These are phyloP conservation scores for Lithocarpus polystachyus DNA, from an alignment of 306 rosid species.

Conservation along the genomic window DNA sequence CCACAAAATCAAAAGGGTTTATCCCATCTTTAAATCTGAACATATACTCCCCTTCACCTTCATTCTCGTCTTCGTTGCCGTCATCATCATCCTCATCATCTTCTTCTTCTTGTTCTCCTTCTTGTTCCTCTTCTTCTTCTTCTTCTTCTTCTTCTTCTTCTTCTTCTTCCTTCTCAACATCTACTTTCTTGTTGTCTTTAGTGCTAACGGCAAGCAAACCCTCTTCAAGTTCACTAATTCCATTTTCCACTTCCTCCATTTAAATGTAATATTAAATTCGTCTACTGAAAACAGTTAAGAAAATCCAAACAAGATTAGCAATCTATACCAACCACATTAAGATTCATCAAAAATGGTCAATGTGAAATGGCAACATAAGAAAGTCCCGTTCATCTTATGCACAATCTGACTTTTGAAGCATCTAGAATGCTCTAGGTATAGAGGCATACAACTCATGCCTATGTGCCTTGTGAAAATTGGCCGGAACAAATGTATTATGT, in stretches of 20 bases:
- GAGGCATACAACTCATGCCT: too few relatives aligned
- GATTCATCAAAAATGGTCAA: too few relatives aligned
- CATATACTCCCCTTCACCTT: conserved; percentile 44
- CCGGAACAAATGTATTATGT: too few relatives aligned
- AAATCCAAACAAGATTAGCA: not conserved
- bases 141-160: conserved; percentile 4
- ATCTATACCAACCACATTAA: not conserved
- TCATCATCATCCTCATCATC: conserved; percentile 19
- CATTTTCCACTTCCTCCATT: not conserved
- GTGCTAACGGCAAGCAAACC: not conserved
- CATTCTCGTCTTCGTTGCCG: conserved; percentile 37
- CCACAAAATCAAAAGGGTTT: conserved; percentile 62
- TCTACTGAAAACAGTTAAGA: not conserved
- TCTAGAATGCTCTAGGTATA: too few relatives aligned
- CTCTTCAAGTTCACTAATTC: conserved; percentile 11
- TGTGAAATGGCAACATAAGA: too few relatives aligned
- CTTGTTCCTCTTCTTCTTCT: conserved; percentile 13
- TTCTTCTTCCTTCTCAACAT: conserved; percentile 8
- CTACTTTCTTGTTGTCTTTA: not conserved
- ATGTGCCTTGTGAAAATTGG: too few relatives aligned
- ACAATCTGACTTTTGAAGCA: too few relatives aligned
- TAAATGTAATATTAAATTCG: too few relatives aligned
- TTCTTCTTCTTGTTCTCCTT: conserved; percentile 2
- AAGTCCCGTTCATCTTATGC: too few relatives aligned
- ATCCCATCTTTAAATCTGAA: conserved; percentile 63